Evolutionary conservation across 305 asterid species (phyloP), one percentile per base, ranked within the genome.

Genomic region (Fraxinus latifolia): DNA sequence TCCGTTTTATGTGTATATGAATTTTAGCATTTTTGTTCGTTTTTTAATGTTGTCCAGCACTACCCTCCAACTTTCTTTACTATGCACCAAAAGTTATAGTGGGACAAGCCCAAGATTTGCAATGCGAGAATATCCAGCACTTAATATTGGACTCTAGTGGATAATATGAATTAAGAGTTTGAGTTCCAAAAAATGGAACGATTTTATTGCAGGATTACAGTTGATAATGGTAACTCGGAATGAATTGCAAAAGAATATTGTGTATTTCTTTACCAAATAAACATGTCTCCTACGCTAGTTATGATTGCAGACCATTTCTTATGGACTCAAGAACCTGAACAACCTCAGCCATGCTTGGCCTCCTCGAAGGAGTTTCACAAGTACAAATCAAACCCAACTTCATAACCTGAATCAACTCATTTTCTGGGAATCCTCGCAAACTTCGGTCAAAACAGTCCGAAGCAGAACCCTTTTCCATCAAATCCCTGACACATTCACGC

Each of bases 341-440:
- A 21, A 90, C 98, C 87, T 95, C 99, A 37, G 97, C 97, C 97
- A 95, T 95, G 89, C 93, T 94, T 12, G 99, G 98, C 80, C 99
- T 90, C 89, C 92, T 90, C 7, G 21, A 85, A 12, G 97, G 90
- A 65, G 42, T 72, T 77, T 95, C 99, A 1, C 82, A 82, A 29
- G 95, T 91, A 73, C 99, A 94, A 79, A 95, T 89, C 90, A 94
- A 76, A 21, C 99, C 99, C 83, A 94, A 72, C 85, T 91, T 93
- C 98, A 92, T 90, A 14, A 95, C 98, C 91, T 95, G 99, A 83
- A 89, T 81, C 72, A 93, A 77, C 90, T 95, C 99, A 14, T 87
- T 91, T 80, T 95, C 99, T 0, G 70, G 89, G 42, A 84, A 89
- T 3, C 95, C 98, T 5, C 92, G 80, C 88, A 95, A 86, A 60